phyloP scores from a whole-genome alignment of 345 rosid species.

The Dipteronia dyeriana region DNA sequence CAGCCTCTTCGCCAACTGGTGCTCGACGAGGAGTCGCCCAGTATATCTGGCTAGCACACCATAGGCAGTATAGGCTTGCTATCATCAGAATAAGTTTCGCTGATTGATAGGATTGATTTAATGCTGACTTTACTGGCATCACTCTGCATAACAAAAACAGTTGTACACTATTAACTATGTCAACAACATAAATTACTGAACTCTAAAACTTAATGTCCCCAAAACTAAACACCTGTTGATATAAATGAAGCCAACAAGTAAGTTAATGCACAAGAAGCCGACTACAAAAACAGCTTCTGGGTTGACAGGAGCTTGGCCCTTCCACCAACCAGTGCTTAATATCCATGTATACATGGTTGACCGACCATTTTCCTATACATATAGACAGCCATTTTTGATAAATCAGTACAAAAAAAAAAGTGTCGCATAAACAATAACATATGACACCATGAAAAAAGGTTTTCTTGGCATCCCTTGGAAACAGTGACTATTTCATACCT shows the following conservation, averaged over 20 bases:
- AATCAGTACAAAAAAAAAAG: neutral
- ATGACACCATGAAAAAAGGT: neutral
- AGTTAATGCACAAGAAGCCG: slow-evolving; percentile 48
- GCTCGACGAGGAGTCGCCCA: slow-evolving; percentile 57
- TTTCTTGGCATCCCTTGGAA: neutral
- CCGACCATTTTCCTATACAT: slow-evolving; percentile 59
- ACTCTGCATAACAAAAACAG: slow-evolving; percentile 36
- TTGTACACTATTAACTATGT: neutral
- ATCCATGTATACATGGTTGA: slow-evolving; percentile 64
- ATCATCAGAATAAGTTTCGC: slow-evolving; percentile 37
- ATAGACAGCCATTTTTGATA: neutral
- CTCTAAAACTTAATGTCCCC: neutral
- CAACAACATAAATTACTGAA: neutral
- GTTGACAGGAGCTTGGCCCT: slow-evolving; percentile 55
- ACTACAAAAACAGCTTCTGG: slow-evolving; percentile 63
- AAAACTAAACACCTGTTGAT: slow-evolving; percentile 50
- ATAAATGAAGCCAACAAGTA: slow-evolving; percentile 60
- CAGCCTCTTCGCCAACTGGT: slow-evolving; percentile 80
- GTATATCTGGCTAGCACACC: slow-evolving; percentile 70
- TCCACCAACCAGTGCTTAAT: slow-evolving; percentile 79
- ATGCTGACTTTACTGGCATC: slow-evolving; percentile 26
- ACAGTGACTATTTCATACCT: neutral
- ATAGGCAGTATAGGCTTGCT: slow-evolving; percentile 49
- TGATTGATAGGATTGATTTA: slow-evolving; percentile 39
- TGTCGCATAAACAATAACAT: neutral